Evolutionary conservation across 1,139 yeast genomes (phyloP), one percentile per base, ranked within the genome.

Genomic region (Yamadazyma jaroonii): DNA sequence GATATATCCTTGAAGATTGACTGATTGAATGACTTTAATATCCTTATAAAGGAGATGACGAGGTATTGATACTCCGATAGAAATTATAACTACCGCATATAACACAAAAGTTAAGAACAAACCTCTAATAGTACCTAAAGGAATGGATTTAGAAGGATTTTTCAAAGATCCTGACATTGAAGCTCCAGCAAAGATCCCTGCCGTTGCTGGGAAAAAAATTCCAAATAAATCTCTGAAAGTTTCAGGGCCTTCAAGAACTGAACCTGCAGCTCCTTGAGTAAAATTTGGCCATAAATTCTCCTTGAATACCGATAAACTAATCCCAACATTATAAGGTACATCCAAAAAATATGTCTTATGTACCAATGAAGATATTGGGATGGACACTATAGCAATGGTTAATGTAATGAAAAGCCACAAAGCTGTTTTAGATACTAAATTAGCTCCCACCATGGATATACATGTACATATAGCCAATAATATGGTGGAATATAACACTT

Each of bases 161-260:
- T 77, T 67, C 44, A 92, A 69, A 50, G 89, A 96, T n/a, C 98
- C 97, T 32, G 96, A 88, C 97, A 92, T 92, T 11, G 95, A 85
- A 1, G 97, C 97, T n/a, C 98, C 98, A 1, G 98, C 97, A 59
- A 90, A 84, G 30, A 92, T 90, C 42, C 98, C 98, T 2, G 97
- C 96, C 0, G 97, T 90, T 1, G 98, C 96, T 10, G 98, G 97
- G 66, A 92, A 92, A 58, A 92, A 87, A 37, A 92, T 86, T 3
- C 97, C 97, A 73, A 92, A 92, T 48, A 92, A 62, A 55, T 86
- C 84, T 41, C 82, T 77, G 53, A 90, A 88, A 1, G 81, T 86
- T 58, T 90, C 97, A 2, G 65, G 63, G 0, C 73, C 68, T 3
- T 76, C 69, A 36, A 76, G 63, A 28, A 82, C 80, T 9, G 95